Conservation (phyloP, 805 yeast species). For the Suhomyces canberraensis region DNA sequence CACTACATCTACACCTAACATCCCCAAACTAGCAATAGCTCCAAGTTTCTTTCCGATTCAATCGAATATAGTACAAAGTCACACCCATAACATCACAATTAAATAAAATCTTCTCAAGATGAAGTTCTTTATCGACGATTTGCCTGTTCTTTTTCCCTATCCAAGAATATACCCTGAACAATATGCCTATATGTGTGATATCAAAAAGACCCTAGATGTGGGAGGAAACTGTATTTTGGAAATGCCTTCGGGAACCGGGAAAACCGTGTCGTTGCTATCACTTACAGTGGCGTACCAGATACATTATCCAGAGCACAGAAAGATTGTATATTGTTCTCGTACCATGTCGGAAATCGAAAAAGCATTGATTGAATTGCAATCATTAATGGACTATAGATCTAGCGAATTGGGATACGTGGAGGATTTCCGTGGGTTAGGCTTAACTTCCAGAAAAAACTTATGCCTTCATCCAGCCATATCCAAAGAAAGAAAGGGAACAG, state of each 20-base stretch:
- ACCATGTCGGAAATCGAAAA: slow-evolving; percentile 99
- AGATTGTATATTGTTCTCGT: slow-evolving; percentile 96
- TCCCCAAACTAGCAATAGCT: too few relatives aligned
- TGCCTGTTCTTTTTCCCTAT: slow-evolving; percentile 94
- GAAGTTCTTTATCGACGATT: slow-evolving; percentile 91
- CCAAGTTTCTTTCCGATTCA: too few relatives aligned
- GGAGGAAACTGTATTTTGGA: slow-evolving; percentile 96
- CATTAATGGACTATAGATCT: slow-evolving; percentile 82
- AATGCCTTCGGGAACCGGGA: slow-evolving; percentile 99
- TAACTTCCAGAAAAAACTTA: slow-evolving; percentile 90
- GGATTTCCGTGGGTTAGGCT: slow-evolving; percentile 90
- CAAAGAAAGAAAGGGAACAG: slow-evolving; percentile 83
- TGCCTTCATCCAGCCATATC: slow-evolving; percentile 88
- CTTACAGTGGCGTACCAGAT: slow-evolving; percentile 93
- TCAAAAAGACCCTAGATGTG: slow-evolving; percentile 87
- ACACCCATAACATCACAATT: too few relatives aligned
- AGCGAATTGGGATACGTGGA: slow-evolving; percentile 82
- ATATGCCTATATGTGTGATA: slow-evolving; percentile 95
- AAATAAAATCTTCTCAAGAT: too few relatives aligned
- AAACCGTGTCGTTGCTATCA: slow-evolving; percentile 87
- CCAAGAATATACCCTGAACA: slow-evolving; percentile 98
- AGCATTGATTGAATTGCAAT: slow-evolving; percentile 86
- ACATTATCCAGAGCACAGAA: slow-evolving; percentile 91
- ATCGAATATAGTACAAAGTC: too few relatives aligned
- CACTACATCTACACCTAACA: too few relatives aligned